Conservation (phyloP, 805 yeast genomes). For the Candida schatavii region DNA sequence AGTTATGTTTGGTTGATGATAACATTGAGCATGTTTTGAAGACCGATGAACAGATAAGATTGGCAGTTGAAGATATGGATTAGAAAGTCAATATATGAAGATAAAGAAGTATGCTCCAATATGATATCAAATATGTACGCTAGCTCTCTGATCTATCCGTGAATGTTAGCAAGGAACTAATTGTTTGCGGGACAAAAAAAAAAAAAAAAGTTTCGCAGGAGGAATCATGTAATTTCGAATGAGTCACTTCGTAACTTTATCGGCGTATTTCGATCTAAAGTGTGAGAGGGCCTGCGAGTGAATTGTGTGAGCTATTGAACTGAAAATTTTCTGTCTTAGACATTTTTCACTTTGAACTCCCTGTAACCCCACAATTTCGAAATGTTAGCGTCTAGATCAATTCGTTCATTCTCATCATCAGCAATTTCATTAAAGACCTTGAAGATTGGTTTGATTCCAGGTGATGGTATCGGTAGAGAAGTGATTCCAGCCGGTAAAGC, state of each 20-base stretch:
- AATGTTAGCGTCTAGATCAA: constrained; percentile 20
- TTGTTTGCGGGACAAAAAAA: background rate
- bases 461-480: constrained; percentile 97
- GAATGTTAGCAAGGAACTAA: background rate
- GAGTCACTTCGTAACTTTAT: background rate
- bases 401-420: constrained; percentile 32
- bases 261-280: background rate
- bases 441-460: constrained; percentile 78
- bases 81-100: too few species aligned
- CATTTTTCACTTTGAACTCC: background rate
- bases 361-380: background rate
- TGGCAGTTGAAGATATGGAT: background rate
- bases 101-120: too few species aligned
- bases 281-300: background rate
- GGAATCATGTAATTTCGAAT: too few species aligned
- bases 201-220: background rate
- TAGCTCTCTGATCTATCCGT: too few species aligned
- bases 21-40: constrained; percentile 15
- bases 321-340: background rate
- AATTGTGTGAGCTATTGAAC: background rate
- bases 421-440: constrained; percentile 29
- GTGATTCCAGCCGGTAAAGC: constrained; percentile 96
- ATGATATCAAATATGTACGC: too few species aligned
- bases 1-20: constrained; percentile 42
- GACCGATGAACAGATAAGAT: constrained; percentile 9